Conservation (phyloP, 73 alveolate genomes). For the Paramecium octaurelia region DNA sequence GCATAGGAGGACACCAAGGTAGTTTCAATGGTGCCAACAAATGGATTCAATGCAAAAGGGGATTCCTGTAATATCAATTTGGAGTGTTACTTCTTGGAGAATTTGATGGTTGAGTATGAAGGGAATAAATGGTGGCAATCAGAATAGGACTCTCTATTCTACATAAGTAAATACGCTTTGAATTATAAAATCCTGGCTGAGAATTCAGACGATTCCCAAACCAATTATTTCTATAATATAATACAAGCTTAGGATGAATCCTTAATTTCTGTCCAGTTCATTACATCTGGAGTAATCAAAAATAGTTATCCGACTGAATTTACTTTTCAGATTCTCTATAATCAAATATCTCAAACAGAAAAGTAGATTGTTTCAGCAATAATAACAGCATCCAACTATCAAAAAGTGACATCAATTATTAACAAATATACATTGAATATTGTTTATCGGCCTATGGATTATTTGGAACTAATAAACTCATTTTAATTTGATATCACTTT, state of each 20-base stretch:
- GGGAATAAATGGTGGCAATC: constrained; percentile 35
- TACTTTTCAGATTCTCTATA: neutral
- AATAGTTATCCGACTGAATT: constrained; percentile 48
- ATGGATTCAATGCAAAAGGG: neutral
- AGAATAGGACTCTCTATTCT: neutral
- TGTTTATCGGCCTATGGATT: constrained; percentile 12
- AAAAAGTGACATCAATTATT: neutral
- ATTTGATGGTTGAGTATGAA: constrained; percentile 25
- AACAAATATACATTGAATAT: constrained; percentile 18
- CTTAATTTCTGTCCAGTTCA: neutral
- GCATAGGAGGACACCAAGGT: neutral
- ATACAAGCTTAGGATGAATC: neutral
- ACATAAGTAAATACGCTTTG: neutral
- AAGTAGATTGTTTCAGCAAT: constrained; percentile 27
- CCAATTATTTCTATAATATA: neutral
- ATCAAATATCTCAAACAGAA: neutral
- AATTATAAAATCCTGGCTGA: neutral
- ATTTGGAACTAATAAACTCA: constrained; percentile 32
- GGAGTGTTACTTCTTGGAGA: constrained; percentile 20
- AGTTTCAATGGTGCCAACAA: neutral
- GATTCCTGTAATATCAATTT: constrained; percentile 24
- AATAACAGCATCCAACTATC: constrained; percentile 2
- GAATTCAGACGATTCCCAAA: neutral
- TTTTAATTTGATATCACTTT: constrained; percentile 48
- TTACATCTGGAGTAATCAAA: neutral